Percentiles rank a stretch among this genome's conserved stretches.
Conservation (phyloP, 2,329 filamentous ascomycete genomes). For the Apiospora saccharicola region DNA sequence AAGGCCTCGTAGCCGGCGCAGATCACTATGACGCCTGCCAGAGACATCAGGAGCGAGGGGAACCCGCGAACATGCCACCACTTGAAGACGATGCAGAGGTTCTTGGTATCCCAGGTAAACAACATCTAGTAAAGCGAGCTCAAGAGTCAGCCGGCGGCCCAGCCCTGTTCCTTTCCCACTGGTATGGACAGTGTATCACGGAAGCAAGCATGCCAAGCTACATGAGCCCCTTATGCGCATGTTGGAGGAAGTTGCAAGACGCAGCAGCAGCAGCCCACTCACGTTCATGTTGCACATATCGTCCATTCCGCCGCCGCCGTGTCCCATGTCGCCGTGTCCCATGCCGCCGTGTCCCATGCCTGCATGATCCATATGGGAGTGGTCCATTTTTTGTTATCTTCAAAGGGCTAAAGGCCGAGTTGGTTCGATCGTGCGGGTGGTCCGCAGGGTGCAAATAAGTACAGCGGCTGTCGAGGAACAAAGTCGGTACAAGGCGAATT, state of each 20-base stretch:
- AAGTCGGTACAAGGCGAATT: neutral
- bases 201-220: neutral
- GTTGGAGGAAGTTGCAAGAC: neutral
- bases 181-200: neutral
- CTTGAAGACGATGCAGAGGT: constrained; percentile 95
- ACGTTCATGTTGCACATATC: constrained; percentile 91
- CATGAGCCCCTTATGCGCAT: neutral
- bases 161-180: neutral
- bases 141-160: constrained; percentile 1
- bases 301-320: constrained; percentile 63
- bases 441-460: neutral
- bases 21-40: constrained; percentile 81
- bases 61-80: constrained; percentile 86
- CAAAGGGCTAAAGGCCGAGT: neutral
- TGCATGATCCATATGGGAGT: constrained; percentile 55
- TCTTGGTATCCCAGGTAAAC: constrained; percentile 92
- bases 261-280: constrained; percentile 43
- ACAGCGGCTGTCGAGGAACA: neutral
- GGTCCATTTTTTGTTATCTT: constrained; percentile 41
- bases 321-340: constrained; percentile 54
- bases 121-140: constrained; percentile 74
- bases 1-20: constrained; percentile 94
- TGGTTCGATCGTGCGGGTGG: neutral
- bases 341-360: constrained; percentile 56
- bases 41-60: constrained; percentile 78